A percentile compares a stretch with the other conserved stretches of the same genome.
phyloP scores from a whole-genome alignment of 371 early-diverging fungal species.

The Mortierella sp. region DNA sequence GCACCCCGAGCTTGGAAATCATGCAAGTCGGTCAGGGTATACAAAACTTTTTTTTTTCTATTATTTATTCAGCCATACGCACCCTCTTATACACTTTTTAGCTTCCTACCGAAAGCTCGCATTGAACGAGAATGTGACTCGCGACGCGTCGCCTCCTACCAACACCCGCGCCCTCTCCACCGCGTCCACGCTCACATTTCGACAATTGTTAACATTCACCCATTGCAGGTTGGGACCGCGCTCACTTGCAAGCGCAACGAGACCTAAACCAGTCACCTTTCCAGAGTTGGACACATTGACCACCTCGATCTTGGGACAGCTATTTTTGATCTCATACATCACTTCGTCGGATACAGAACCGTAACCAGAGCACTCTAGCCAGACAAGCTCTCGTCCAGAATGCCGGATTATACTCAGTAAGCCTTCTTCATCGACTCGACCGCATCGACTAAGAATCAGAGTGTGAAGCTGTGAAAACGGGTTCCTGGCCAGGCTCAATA shows the following conservation, averaged over 20 bases:
- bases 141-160: constrained; percentile 20
- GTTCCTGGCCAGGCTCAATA: constrained; percentile 3
- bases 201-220: constrained; percentile 34
- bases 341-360: constrained; percentile 24
- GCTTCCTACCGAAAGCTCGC: constrained; percentile 22
- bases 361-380: constrained; percentile 38
- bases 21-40: too few species aligned
- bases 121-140: constrained; percentile 23
- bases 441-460: constrained; percentile 36
- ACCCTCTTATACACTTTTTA: too few species aligned
- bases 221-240: constrained; percentile 29
- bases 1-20: too few species aligned
- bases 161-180: constrained; percentile 32
- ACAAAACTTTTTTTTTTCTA: not conserved
- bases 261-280: constrained; percentile 29
- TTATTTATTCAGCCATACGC: too few species aligned
- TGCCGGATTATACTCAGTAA: constrained; percentile 17
- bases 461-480: constrained; percentile 31
- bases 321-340: constrained; percentile 19
- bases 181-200: constrained; percentile 27
- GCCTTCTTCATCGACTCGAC: constrained; percentile 31
- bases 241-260: constrained; percentile 35
- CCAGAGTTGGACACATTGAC: constrained; percentile 29
- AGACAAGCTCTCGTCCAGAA: constrained; percentile 22
- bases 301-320: constrained; percentile 35